Evolutionary conservation across 2,329 filamentous ascomycete genomes (phyloP).

Genomic region (Pseudophaeomoniella oleicola): DNA sequence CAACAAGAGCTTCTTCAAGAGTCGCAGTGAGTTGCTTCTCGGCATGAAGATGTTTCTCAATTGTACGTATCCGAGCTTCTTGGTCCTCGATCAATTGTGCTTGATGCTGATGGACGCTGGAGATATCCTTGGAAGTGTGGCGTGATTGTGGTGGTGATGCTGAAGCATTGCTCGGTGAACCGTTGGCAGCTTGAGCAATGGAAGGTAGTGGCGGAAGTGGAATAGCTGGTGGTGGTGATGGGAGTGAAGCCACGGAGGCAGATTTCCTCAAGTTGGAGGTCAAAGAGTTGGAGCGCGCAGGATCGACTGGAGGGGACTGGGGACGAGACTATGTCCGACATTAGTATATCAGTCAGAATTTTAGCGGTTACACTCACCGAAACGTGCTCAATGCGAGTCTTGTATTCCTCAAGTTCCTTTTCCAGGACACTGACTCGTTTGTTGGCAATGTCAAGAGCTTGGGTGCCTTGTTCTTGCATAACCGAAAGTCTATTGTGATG

Average conservation of each 20-base stretch:
- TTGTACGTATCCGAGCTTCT: constrained; percentile 83
- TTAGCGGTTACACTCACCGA: constrained; percentile 61
- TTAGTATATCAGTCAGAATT: neutral
- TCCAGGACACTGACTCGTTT: constrained; percentile 48
- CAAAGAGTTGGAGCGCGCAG: constrained; percentile 42
- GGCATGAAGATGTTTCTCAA: constrained; percentile 90
- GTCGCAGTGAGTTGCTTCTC: constrained; percentile 95
- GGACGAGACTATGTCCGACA: constrained; percentile 9
- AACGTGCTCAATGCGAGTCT: constrained; percentile 45
- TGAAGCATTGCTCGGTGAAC: constrained; percentile 21
- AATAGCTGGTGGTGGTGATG: constrained; percentile 87
- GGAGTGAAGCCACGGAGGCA: constrained; percentile 65
- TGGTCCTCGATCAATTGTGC: constrained; percentile 84
- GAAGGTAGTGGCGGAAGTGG: constrained; percentile 82
- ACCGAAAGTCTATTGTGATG: constrained; percentile 84
- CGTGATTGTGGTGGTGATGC: constrained; percentile 47
- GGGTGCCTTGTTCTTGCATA: constrained; percentile 58
- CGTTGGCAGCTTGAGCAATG: constrained; percentile 36
- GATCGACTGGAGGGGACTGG: constrained; percentile 28
- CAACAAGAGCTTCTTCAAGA: constrained; percentile 85
- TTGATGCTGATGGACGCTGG: constrained; percentile 6
- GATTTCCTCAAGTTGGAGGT: constrained; percentile 71
- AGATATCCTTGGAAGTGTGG: constrained; percentile 69
- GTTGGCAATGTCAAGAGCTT: constrained; percentile 66
- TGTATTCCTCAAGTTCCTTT: constrained; percentile 47